Evolutionary conservation across 345 rosid species (phyloP), one percentile per base, ranked within the genome.

Genomic region (Eutrema yunnanense): DNA sequence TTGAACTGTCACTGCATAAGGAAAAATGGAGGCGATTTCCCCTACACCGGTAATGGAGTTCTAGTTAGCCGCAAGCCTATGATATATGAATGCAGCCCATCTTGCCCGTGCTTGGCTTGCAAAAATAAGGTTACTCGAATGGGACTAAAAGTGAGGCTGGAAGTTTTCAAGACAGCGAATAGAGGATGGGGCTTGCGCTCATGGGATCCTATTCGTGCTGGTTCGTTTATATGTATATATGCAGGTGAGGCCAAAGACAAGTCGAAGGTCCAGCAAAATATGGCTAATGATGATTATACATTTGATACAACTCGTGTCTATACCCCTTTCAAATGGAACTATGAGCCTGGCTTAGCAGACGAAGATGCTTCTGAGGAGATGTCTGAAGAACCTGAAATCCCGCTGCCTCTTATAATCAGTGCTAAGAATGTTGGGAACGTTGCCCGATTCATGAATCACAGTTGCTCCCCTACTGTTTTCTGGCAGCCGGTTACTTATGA

Each of bases 121-220:
- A 81, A 82, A 77, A 92, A 85, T 83, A 82, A 82, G 57, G 87
- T 79, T 62, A 85, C 96, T 48, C 96, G 90, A 72, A 73, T 65
- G 67, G 96, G 99, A 57, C 34, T 85, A 11, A 95, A 82, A 78
- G 69, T 83, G 75, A 86, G 69, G 57, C 68, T 88, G 72, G 96
- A 91, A 78, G 96, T 91, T 78, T 92, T 95, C 65, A 95, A 79
- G 82, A 92, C 99, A 6, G 83, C 67, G 46, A 80, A 87, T 69
- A 87, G 81, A 75, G 99, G 97, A 73, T 95, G 97, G 99, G 96
- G 89, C 4, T 83, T 90, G 54, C 82, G 91, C 42, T 86, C 97
- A 43, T 87, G 92, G 93, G 98, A 93, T 82, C 88, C 92, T 54
- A 84, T 93, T 69, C 94, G 94, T 48, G 85, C 90, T 13, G 97